Conservation (phyloP, 306 rosid species). For the Quercus parvula region DNA sequence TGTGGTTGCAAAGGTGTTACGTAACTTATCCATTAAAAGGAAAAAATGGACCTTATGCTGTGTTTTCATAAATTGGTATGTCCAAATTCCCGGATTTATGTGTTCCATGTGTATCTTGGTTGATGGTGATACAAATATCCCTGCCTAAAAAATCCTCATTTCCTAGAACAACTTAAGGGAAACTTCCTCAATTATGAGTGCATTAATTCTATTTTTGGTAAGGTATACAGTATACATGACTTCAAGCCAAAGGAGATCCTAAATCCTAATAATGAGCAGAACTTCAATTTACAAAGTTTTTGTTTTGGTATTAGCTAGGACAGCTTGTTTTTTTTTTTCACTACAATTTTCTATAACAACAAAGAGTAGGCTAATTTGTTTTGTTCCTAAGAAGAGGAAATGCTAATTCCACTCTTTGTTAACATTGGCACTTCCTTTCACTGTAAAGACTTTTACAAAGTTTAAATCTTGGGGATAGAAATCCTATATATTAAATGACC, state of each 20-base stretch:
- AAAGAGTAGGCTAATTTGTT: background rate
- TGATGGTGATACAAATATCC: background rate
- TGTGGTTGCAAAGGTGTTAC: too few relatives aligned
- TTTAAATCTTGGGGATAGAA: too few relatives aligned
- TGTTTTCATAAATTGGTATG: too few relatives aligned
- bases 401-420: background rate
- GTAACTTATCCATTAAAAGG: too few relatives aligned
- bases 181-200: background rate
- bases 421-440: too few relatives aligned
- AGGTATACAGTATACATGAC: background rate
- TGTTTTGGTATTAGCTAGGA: background rate
- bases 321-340: too few relatives aligned
- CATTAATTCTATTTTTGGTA: background rate
- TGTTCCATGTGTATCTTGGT: background rate
- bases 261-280: background rate
- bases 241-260: background rate
- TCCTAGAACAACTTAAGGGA: background rate
- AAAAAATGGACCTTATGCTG: too few relatives aligned
- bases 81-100: too few relatives aligned
- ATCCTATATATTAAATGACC: too few relatives aligned
- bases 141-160: background rate
- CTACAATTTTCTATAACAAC: too few relatives aligned
- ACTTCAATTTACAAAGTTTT: background rate
- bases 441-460: too few relatives aligned
- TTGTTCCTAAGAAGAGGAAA: background rate